These are phyloP conservation scores for Mortierella sp. DNA, from an alignment of 371 early-diverging fungal species.

Conservation along the genomic window DNA sequence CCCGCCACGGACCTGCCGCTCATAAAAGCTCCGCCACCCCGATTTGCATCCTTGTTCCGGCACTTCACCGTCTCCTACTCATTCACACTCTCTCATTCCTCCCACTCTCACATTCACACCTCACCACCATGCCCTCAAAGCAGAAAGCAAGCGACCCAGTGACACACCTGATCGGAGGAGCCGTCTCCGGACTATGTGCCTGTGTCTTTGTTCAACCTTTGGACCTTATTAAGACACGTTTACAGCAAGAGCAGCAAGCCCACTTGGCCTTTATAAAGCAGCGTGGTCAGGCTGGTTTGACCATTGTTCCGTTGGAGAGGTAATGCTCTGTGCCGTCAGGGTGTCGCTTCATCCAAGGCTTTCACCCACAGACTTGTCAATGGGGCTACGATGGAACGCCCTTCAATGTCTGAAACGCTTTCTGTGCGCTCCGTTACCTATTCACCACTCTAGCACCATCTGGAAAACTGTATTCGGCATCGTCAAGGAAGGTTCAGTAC, in stretches of 20 bases:
- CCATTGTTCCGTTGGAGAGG: constrained; percentile 53
- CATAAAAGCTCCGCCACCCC: no score
- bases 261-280: constrained; percentile 63
- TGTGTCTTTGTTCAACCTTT: constrained; percentile 91
- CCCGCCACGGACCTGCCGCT: no score
- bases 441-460: constrained; percentile 58
- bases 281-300: constrained; percentile 39
- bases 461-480: constrained; percentile 67
- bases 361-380: background rate
- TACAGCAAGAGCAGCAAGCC: constrained; percentile 77
- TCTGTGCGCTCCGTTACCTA: background rate
- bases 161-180: constrained; percentile 82
- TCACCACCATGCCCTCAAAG: constrained; percentile 35
- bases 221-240: constrained; percentile 89
- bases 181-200: constrained; percentile 82
- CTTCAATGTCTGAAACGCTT: background rate
- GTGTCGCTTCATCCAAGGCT: background rate
- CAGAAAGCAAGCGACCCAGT: constrained; percentile 56
- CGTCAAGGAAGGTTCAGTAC: constrained; percentile 69
- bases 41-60: background rate
- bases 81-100: background rate
- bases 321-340: background rate
- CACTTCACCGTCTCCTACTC: background rate
- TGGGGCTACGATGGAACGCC: background rate
- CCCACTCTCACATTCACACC: background rate